phyloP scores from a whole-genome alignment of 345 rosid species.

The Triadica sebifera region DNA sequence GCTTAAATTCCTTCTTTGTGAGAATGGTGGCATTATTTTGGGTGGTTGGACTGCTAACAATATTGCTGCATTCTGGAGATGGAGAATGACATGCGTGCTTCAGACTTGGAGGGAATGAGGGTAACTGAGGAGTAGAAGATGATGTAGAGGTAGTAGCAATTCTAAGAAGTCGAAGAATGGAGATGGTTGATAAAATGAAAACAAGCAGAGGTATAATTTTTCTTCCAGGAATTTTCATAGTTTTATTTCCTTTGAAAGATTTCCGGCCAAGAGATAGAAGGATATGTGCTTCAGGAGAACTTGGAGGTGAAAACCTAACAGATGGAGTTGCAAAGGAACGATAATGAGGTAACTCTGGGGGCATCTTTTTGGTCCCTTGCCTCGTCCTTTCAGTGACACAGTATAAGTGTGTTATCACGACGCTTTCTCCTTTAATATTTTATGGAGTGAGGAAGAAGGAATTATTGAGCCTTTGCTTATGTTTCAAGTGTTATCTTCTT shows the following conservation, averaged over 20 bases:
- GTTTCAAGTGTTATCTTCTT: constrained; percentile 39
- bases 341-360: constrained; percentile 55
- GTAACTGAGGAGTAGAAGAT: constrained; percentile 32
- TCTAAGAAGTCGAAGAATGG: constrained; percentile 60
- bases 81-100: constrained; percentile 25
- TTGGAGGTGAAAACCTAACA: constrained; percentile 45
- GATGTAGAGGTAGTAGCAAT: constrained; percentile 49
- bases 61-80: constrained; percentile 25
- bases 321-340: constrained; percentile 42
- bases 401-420: constrained; percentile 27
- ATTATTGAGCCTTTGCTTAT: constrained; percentile 48
- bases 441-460: constrained; percentile 56
- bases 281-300: constrained; percentile 31
- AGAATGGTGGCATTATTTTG: constrained; percentile 27
- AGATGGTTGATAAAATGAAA: constrained; percentile 55
- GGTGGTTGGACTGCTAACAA: neutral
- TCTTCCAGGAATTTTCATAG: constrained; percentile 51
- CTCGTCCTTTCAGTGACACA: constrained; percentile 13
- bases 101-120: constrained; percentile 30
- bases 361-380: constrained; percentile 40
- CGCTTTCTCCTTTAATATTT: neutral
- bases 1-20: constrained; percentile 59
- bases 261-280: constrained; percentile 28
- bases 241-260: constrained; percentile 30
- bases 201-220: constrained; percentile 61